Conservation (phyloP, 441 rosid genomes). For the Hypseocharis bilobata region DNA sequence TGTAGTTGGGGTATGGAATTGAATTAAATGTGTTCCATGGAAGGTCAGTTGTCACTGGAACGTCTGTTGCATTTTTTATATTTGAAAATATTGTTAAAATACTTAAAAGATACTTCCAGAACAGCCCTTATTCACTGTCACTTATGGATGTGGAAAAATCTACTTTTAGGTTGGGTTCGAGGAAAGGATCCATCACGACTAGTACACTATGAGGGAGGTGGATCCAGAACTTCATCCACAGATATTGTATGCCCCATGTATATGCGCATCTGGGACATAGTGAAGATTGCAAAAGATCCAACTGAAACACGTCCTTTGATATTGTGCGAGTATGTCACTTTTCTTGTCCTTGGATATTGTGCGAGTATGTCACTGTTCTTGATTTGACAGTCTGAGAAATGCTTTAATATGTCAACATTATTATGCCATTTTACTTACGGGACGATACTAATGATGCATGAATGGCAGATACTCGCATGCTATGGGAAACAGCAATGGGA, state of each 20-base stretch:
- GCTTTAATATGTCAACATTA: neutral
- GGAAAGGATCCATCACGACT: slow-evolving; percentile 72
- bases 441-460: slow-evolving; percentile 19
- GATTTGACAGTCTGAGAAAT: slow-evolving; percentile 13
- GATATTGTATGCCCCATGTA: slow-evolving; percentile 96
- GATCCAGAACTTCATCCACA: slow-evolving; percentile 80
- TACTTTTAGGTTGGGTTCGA: slow-evolving; percentile 74
- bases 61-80: neutral
- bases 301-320: slow-evolving; percentile 85
- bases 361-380: slow-evolving; percentile 36
- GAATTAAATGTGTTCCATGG: neutral
- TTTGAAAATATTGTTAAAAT: neutral
- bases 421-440: slow-evolving; percentile 17
- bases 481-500: slow-evolving; percentile 95
- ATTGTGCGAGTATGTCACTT: slow-evolving; percentile 52
- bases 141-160: slow-evolving; percentile 20
- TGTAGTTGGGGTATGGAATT: neutral
- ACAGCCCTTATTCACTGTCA: neutral
- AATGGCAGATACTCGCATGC: slow-evolving; percentile 84
- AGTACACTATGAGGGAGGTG: slow-evolving; percentile 95
- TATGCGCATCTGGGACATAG: slow-evolving; percentile 95
- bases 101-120: neutral
- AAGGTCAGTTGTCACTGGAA: neutral
- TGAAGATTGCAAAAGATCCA: slow-evolving; percentile 81
- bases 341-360: slow-evolving; percentile 68